Evolutionary conservation across 352 stramenopile genomes (phyloP), one percentile per base, ranked within the genome.

Genomic region (Phytophthora sp.): DNA sequence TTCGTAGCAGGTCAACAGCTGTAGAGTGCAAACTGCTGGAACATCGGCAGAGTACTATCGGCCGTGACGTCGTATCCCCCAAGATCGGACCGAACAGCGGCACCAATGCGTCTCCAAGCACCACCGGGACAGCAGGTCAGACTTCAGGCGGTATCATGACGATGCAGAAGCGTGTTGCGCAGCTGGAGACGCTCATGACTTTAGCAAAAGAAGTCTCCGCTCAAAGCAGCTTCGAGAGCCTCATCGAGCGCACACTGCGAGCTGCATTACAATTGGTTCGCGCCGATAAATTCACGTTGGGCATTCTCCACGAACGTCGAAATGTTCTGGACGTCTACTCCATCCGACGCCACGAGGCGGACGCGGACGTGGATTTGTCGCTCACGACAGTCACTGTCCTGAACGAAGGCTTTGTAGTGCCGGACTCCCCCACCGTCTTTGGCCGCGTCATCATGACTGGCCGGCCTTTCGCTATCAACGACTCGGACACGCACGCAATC

Each of bases 311-410:
- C 38, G 82, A 91, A 50, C 71, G 79, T 15, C 74, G 73, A 20
- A 88, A 88, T 46, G 69, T 85, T 18, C 66, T 89, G 38, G 76
- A 88, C 41, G 63, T 91, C 16, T 89, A 79, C 53, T 91, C 82
- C 0, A 47, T 55, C 12, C 24, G 50, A 11, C 51, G 44, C n/a
- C 41, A 46, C 27, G 16, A 36, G 9, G 30, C 2, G 0, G 24
- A 47, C 3, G 36, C 36, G 11, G 52, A 56, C 23, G 7, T 46
- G 2, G 54, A 56, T 27, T 49, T 57, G 23, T 75, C 36, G 12
- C 61, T 71, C 16, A 20, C 46, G 1, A 71, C 60, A 7, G 49
- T 64, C 7, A 62, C 59, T 55, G 84, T 84, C 46, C 66, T 65
- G 1, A 83, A 74, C 30, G 82, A 91, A 69, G 82, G 82, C 16